phyloP scores from a whole-genome alignment of 306 rosid species.

The Luffa acutangula region DNA sequence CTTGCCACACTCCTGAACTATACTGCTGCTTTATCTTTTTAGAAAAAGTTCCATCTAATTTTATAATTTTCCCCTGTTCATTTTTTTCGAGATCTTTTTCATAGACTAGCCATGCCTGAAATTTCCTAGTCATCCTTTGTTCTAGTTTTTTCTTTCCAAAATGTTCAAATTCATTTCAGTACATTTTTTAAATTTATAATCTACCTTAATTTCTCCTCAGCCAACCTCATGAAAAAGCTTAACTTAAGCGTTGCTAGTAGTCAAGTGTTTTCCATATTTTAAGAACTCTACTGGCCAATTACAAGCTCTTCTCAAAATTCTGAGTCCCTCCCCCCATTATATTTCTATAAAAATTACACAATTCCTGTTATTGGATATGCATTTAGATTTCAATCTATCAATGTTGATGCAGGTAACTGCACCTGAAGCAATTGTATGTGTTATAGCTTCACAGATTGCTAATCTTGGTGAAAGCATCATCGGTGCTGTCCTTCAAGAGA shows the following conservation, averaged over 20 bases:
- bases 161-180: no score
- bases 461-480: conserved; percentile 94
- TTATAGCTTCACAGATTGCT: conserved; percentile 90
- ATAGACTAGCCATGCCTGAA: background rate
- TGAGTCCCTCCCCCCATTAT: background rate
- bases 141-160: background rate
- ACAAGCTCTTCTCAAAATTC: background rate
- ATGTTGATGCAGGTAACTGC: conserved; percentile 39
- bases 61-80: background rate
- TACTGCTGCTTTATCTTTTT: background rate
- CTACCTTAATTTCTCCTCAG: background rate
- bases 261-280: background rate
- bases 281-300: background rate
- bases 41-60: background rate
- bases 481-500: conserved; percentile 88
- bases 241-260: background rate
- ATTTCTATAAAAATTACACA: background rate
- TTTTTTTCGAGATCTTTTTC: background rate
- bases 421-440: conserved; percentile 62
- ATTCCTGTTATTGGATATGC: background rate
- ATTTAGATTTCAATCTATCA: conserved; percentile 6
- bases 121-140: background rate
- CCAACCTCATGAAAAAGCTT: background rate
- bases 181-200: background rate
- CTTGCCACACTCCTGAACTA: background rate